phyloP scores from a whole-genome alignment of 139 green algal genomes.

The Yamagishiella unicocca region DNA sequence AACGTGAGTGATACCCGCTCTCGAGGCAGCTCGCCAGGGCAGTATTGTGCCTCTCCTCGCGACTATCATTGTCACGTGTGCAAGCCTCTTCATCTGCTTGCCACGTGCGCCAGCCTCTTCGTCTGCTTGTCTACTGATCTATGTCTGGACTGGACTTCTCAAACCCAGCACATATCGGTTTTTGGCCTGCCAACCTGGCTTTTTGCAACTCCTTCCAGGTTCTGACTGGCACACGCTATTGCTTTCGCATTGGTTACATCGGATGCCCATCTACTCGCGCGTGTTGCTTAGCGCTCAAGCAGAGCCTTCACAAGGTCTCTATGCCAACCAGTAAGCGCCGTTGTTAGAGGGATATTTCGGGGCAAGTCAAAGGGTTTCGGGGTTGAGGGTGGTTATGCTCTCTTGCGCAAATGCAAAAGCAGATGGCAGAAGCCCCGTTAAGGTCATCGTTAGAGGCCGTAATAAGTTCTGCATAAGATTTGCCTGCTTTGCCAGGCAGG shows the following conservation, averaged over 20 bases:
- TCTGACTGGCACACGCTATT: background rate
- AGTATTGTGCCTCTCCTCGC: too few relatives aligned
- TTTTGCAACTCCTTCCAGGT: background rate
- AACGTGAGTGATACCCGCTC: background rate
- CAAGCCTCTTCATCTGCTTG: background rate
- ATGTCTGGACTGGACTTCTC: too few relatives aligned
- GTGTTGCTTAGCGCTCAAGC: background rate
- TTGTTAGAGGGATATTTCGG: background rate
- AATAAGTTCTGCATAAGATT: background rate
- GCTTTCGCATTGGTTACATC: background rate
- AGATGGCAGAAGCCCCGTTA: background rate
- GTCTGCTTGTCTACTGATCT: too few relatives aligned
- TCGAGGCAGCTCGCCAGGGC: too few relatives aligned
- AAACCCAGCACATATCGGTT: background rate
- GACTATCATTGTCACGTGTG: background rate
- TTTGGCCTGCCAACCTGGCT: background rate
- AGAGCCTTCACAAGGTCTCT: background rate
- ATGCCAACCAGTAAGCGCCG: background rate
- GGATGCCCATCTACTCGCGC: background rate
- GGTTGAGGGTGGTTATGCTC: background rate
- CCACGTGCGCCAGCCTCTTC: too few relatives aligned
- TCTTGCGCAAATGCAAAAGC: background rate
- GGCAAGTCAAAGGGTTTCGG: background rate
- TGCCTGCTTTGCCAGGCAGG: background rate
- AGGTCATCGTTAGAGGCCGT: background rate